phyloP scores from a whole-genome alignment of 768 basidiomycete species.

The Neoboletus brunneissimus region DNA sequence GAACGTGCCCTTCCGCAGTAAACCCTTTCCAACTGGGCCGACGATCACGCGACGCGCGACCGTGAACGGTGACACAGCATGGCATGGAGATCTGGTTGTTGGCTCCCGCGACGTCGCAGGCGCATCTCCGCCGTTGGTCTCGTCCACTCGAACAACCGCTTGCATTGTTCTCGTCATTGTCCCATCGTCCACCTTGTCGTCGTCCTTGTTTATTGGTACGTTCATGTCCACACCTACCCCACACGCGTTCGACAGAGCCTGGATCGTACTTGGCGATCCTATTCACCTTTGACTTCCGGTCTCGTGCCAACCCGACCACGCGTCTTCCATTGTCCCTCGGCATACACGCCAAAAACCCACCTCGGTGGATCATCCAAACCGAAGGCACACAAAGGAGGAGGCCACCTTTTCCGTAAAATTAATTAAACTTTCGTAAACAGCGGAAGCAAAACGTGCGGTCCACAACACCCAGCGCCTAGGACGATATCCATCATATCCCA shows the following conservation, averaged over 20 bases:
- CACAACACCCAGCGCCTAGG: not conserved
- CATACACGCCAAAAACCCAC: not conserved
- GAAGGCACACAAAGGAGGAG: not conserved
- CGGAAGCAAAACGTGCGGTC: constrained; percentile 6
- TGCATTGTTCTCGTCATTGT: not conserved
- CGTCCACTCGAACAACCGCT: not conserved
- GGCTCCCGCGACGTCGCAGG: not conserved
- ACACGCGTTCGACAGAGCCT: not conserved
- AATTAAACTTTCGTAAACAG: constrained; percentile 2
- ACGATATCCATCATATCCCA: not conserved
- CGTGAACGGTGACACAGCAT: not conserved
- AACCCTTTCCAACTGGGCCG: not conserved
- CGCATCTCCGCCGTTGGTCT: not conserved
- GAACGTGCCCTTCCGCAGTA: too few relatives aligned
- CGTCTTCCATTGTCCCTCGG: constrained; percentile 6
- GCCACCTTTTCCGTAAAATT: constrained; percentile 1
- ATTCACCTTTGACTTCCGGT: not conserved
- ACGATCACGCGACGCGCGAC: not conserved
- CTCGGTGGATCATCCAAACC: not conserved
- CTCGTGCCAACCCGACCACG: not conserved
- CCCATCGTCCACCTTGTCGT: not conserved
- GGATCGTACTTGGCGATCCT: too few relatives aligned
- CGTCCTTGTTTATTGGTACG: not conserved
- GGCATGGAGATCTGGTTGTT: not conserved
- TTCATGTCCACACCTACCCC: constrained; percentile 1